A percentile compares a stretch with the other conserved stretches of the same genome.
Evolutionary conservation across 2,329 filamentous ascomycete genomes (phyloP).

Genomic region (Volutella citrinella): DNA sequence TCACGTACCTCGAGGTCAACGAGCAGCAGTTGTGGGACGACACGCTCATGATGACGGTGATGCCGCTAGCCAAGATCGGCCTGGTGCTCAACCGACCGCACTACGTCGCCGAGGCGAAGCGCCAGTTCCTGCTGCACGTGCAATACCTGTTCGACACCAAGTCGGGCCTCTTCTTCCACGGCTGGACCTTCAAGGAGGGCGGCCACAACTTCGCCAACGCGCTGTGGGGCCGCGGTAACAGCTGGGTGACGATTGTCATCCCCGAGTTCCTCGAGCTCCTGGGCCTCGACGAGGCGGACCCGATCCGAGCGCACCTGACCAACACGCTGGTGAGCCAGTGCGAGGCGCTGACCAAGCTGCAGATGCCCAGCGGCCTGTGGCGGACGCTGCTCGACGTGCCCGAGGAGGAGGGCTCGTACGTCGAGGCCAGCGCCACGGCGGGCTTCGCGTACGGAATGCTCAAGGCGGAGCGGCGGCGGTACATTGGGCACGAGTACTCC

Average conservation of each 20-base stretch:
- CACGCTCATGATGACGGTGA: slow-evolving; percentile 83
- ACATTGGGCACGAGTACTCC: slow-evolving; percentile 61
- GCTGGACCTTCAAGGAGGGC: slow-evolving; percentile 72
- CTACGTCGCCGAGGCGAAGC: slow-evolving; percentile 75
- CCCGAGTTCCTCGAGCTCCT: slow-evolving; percentile 77
- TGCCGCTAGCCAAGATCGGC: slow-evolving; percentile 78
- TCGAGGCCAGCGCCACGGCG: slow-evolving; percentile 74
- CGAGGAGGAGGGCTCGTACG: slow-evolving; percentile 65
- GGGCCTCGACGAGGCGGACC: slow-evolving; percentile 59
- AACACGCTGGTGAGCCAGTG: slow-evolving; percentile 68
- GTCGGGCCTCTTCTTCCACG: slow-evolving; percentile 76
- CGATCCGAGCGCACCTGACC: slow-evolving; percentile 57
- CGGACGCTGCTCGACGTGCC: slow-evolving; percentile 69
- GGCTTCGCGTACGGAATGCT: slow-evolving; percentile 80
- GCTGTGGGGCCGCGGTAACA: slow-evolving; percentile 60
- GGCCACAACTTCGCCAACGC: slow-evolving; percentile 61
- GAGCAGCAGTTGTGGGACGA: slow-evolving; percentile 80
- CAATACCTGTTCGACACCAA: slow-evolving; percentile 73
- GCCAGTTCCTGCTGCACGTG: slow-evolving; percentile 73
- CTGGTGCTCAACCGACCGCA: slow-evolving; percentile 65
- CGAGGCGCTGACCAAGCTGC: slow-evolving; percentile 58
- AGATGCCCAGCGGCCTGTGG: slow-evolving; percentile 66
- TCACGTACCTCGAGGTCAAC: slow-evolving; percentile 70
- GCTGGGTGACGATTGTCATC: slow-evolving; percentile 80
- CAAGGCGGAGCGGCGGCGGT: slow-evolving; percentile 68